Evolutionary conservation across 2,329 filamentous ascomycete genomes (phyloP), one percentile per base, ranked within the genome.

Genomic region (Thyridium curvatum): DNA sequence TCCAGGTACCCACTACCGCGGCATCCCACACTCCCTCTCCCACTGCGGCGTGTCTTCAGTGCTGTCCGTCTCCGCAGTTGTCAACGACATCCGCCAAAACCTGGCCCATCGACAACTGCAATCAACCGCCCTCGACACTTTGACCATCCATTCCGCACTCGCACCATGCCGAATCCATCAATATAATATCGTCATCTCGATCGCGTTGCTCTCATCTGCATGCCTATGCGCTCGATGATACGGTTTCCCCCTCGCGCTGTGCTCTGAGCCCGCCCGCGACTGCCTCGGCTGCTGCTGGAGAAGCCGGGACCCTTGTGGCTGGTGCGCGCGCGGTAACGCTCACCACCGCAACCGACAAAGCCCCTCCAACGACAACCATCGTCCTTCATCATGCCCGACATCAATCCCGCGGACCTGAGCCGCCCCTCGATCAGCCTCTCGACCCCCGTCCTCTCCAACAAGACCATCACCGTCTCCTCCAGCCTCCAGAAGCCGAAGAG

Each of bases 401-500:
- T 84, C 64, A 79, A 83, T 67, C 79, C 79, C 54, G 77, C 79
- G 66, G 78, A 79, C 47, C 62, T 84, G 52, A 82, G 77, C 68
- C 76, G 78, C 53, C 74, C 77, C 45, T 63, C 76, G 35, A 59
- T 72, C 56, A 71, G 64, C 58, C 67, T 79, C 40, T 68, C 75
- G 34, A 81, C 78, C 5, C 77, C 79, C 43, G 66, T 77, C 31
- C 60, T 82, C 41, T 62, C 74, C 42, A 68, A 64, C 33, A 82
- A 82, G 55, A 66, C 74, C 37, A 69, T 82, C 48, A 70, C 70
- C 33, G 66, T 75, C 40, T 69, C 72, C 30, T 64, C 69, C 2
- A 62, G 72, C 3, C 50, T 66, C 35, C 62, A 64, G 40, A 79
- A 79, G 53, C 58, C 69, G 38, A 82, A 82, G 4, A 79, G 72